A percentile compares a stretch with the other conserved stretches of the same genome.
phyloP scores from a whole-genome alignment of 2,329 filamentous ascomycete genomes.

The Paracorniculantispora psalliotae region DNA sequence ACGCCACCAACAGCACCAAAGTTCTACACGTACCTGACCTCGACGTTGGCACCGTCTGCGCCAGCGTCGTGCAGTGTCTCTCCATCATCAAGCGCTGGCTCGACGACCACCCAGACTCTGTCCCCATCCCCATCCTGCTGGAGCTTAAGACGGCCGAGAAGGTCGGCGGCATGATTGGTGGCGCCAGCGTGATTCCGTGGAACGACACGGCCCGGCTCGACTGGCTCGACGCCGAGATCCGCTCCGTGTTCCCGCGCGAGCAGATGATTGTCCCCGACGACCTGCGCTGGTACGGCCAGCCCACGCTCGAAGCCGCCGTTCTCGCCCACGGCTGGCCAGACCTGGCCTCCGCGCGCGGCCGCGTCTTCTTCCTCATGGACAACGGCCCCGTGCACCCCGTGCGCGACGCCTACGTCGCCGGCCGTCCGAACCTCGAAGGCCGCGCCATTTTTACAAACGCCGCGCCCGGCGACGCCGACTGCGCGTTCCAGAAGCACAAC shows the following conservation, averaged over 20 bases:
- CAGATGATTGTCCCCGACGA: constrained; percentile 45
- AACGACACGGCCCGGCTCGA: constrained; percentile 35
- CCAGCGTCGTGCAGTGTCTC: constrained; percentile 42
- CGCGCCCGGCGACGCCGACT: constrained; percentile 38
- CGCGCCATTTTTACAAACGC: constrained; percentile 46
- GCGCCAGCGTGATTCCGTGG: constrained; percentile 38
- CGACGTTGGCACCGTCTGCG: constrained; percentile 41
- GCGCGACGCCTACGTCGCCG: constrained; percentile 34
- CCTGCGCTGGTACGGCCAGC: constrained; percentile 29
- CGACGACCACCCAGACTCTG: constrained; percentile 35
- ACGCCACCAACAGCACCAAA: constrained; percentile 40
- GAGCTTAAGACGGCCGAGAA: constrained; percentile 39
- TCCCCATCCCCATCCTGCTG: constrained; percentile 45
- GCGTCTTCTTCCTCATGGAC: constrained; percentile 47
- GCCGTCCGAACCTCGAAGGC: constrained; percentile 32
- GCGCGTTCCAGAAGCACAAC: constrained; percentile 43
- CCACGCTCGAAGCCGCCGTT: constrained; percentile 42
- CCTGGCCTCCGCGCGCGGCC: constrained; percentile 37
- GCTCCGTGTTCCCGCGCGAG: constrained; percentile 32
- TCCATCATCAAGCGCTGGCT: constrained; percentile 39
- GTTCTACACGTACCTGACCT: constrained; percentile 47
- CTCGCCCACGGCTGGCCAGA: constrained; percentile 44
- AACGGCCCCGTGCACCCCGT: constrained; percentile 37
- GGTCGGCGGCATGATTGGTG: constrained; percentile 21
- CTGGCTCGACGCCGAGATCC: constrained; percentile 43